Evolutionary conservation across 306 rosid genomes (phyloP), one percentile per base, ranked within the genome.

Genomic region (Trifolium repens): DNA sequence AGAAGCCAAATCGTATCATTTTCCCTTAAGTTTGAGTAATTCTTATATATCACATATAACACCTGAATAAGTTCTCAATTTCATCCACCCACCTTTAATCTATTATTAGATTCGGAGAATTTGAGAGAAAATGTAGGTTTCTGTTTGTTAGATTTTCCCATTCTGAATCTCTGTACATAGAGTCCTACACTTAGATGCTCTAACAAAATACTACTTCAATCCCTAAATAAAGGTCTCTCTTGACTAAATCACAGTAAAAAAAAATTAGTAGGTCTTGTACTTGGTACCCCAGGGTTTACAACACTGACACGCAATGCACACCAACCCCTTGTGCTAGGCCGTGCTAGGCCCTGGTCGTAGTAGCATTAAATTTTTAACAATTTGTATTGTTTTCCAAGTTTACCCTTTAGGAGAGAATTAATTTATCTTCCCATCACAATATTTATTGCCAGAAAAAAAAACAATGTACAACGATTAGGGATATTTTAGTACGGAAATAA

Each of bases 1-100:
- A 24, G 6, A 7, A 67, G 40, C 22, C 10, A 7, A 67, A 26
- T 8, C 24, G 24, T 44, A 46, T 15, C 26, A 68, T 46, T 47
- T 46, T 47, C 57, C 58, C 22, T 46, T 68, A 68, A 46, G 40
- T 58, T 68, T 68, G 58, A 44, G n/a, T 7, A 49, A 46, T 46
- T 26, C 14, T 46, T 69, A 4, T 27, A 11, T 47, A 47, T 68
- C 73, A 68, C 15, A 30, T 46, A 30, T 69, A 30, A 47, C 43
- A 47, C 60, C 27, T n/a, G 11, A 47, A 69, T 8, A 49, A 15
- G 10, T 30, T 44, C 12, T 49, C 27, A 26, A 9, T 69, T 15
- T 27, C 34, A 47, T 42, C 27, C 60, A 30, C 8, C 60, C 27
- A 9, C 8, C n/a, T 47, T 69, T 15, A 47, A 68, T 46, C 24